Conservation (phyloP, 139 green algal species). For the Chlamydomonas incerta region DNA sequence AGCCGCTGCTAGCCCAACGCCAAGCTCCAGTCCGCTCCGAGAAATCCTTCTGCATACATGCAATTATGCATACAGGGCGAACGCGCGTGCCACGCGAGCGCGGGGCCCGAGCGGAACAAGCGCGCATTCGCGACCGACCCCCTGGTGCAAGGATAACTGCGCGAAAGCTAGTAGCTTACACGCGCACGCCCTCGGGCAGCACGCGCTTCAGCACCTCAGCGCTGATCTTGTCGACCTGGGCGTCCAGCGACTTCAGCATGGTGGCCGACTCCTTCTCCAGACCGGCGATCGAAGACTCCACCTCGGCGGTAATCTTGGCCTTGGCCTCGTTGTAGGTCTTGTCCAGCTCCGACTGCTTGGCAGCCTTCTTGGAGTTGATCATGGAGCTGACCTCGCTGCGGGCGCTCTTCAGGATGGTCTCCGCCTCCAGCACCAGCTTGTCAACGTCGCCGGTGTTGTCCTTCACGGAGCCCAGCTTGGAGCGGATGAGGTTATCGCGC, state of each 20-base stretch:
- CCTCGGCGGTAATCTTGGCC: conserved; percentile 65
- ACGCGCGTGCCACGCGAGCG: no score
- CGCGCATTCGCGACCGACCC: no score
- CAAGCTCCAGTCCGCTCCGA: no score
- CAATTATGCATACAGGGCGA: no score
- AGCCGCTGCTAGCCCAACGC: no score
- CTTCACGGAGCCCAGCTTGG: conserved; percentile 85
- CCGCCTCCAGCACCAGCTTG: conserved; percentile 59
- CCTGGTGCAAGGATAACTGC: no score
- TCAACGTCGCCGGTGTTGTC: conserved; percentile 67
- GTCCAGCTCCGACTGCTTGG: conserved; percentile 74
- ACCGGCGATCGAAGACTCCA: conserved; percentile 62
- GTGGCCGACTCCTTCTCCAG: conserved; percentile 83
- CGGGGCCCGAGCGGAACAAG: no score
- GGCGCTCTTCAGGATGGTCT: conserved; percentile 67
- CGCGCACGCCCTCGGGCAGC: conserved; percentile 83
- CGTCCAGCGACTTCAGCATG: conserved; percentile 77
- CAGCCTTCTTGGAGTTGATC: conserved; percentile 68
- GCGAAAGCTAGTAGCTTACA: conserved; percentile 59
- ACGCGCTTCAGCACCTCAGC: conserved; percentile 83
- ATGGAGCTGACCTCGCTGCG: conserved; percentile 61
- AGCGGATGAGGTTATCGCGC: conserved; percentile 80
- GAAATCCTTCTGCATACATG: no score
- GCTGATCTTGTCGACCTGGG: conserved; percentile 85
- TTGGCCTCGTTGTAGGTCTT: conserved; percentile 64